phyloP scores from a whole-genome alignment of 176 grass and related monocot species.

The Raddia distichophylla region DNA sequence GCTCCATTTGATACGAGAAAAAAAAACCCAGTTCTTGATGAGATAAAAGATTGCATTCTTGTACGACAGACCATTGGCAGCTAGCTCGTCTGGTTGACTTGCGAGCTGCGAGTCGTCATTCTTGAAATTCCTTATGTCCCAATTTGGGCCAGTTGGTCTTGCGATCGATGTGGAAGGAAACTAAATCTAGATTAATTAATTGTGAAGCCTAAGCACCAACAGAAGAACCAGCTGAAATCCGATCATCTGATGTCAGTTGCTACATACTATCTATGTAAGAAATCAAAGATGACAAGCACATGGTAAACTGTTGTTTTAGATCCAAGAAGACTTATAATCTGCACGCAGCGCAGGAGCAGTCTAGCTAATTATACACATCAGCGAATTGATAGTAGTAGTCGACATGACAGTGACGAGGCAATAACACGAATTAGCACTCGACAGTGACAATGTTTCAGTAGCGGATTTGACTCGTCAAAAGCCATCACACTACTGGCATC shows the following conservation, averaged over 20 bases:
- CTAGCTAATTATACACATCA: not conserved
- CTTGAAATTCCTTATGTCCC: not conserved
- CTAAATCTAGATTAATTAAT: not conserved
- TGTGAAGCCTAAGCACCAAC: not conserved
- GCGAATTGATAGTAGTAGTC: not conserved
- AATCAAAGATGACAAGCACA: not conserved
- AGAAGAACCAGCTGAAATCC: not conserved
- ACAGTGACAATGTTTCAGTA: not conserved
- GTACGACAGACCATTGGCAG: not conserved
- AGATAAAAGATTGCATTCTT: not conserved
- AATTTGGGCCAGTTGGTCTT: constrained; percentile 23
- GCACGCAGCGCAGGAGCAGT: not conserved
- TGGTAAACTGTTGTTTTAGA: not conserved
- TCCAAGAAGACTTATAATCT: not conserved
- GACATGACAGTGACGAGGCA: constrained; percentile 9
- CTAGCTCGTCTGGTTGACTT: constrained; percentile 22
- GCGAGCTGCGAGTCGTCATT: not conserved
- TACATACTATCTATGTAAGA: not conserved
- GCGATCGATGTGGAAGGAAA: not conserved
- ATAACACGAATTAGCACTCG: not conserved
- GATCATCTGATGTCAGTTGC: not conserved
- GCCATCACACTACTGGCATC: not conserved
- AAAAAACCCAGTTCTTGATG: not conserved
- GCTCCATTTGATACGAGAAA: not conserved
- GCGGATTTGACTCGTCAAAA: constrained; percentile 19